A percentile compares a stretch with the other conserved stretches of the same genome.
phyloP scores from a whole-genome alignment of 805 yeast species.

The Pichia californica region DNA sequence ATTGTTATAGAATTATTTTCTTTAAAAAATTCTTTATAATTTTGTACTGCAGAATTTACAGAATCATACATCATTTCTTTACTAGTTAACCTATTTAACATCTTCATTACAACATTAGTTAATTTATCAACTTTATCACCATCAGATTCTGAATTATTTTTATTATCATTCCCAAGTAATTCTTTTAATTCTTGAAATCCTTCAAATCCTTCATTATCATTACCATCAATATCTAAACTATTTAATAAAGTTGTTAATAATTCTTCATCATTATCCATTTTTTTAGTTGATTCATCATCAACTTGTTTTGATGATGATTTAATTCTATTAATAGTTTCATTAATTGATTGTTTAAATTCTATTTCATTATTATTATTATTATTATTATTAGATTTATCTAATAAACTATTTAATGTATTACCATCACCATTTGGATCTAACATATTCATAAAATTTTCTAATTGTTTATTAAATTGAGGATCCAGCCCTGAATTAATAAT shows the following conservation, averaged over 20 bases:
- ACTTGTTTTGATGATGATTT: slow-evolving; percentile 69
- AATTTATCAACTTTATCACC: slow-evolving; percentile 30
- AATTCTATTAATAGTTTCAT: slow-evolving; percentile 72
- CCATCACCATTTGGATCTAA: slow-evolving; percentile 13
- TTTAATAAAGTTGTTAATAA: slow-evolving; percentile 56
- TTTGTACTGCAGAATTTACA: slow-evolving; percentile 66
- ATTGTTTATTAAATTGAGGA: slow-evolving; percentile 12
- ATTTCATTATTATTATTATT: slow-evolving; percentile 22
- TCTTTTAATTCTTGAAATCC: neutral
- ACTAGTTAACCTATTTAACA: slow-evolving; percentile 76
- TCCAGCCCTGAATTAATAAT: neutral
- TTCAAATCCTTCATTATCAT: slow-evolving; percentile 27
- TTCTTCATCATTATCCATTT: slow-evolving; percentile 36
- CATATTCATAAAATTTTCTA: slow-evolving; percentile 13
- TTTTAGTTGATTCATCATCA: slow-evolving; percentile 45
- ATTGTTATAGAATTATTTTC: slow-evolving; percentile 36
- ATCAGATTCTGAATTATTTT: slow-evolving; percentile 22
- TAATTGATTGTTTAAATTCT: slow-evolving; percentile 66
- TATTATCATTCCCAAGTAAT: slow-evolving; percentile 14
- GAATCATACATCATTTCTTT: slow-evolving; percentile 87
- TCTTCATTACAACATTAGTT: slow-evolving; percentile 56
- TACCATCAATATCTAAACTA: slow-evolving; percentile 40
- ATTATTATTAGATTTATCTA: slow-evolving; percentile 14
- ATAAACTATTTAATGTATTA: slow-evolving; percentile 18
- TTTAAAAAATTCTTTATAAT: slow-evolving; percentile 66